Conservation (phyloP, 2,329 filamentous ascomycete genomes). For the Fusarium agapanthi region DNA sequence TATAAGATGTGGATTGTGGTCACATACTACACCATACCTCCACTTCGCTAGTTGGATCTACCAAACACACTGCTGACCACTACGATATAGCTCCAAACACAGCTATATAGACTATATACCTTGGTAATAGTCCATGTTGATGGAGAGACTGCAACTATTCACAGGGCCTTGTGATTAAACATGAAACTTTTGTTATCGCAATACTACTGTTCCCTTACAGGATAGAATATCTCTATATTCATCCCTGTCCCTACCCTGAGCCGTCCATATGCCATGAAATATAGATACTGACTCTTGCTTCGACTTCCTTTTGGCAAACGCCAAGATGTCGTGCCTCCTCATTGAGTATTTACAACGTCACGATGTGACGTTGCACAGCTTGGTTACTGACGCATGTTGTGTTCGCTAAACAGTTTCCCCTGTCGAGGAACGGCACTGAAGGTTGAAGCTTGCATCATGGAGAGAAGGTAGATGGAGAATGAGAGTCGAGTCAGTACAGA, state of each 20-base stretch:
- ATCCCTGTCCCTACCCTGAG: conserved; percentile 3
- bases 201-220: background rate
- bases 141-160: background rate
- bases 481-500: background rate
- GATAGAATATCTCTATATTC: background rate
- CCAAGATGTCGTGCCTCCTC: background rate
- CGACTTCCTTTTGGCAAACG: background rate
- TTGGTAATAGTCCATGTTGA: background rate
- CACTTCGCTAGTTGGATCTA: background rate
- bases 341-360: background rate
- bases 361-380: conserved; percentile 18
- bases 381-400: background rate
- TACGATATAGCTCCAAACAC: background rate
- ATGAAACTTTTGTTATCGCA: conserved; percentile 2
- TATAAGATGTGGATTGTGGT: background rate
- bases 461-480: too few relatives aligned
- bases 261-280: background rate
- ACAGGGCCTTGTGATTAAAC: background rate
- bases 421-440: background rate
- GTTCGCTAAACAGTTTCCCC: background rate
- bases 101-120: background rate
- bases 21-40: background rate
- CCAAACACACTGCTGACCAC: background rate
- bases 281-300: background rate
- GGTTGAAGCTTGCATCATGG: background rate